phyloP scores from a whole-genome alignment of 1,284 basidiomycete genomes.

The Trichosporon coremiiforme region DNA sequence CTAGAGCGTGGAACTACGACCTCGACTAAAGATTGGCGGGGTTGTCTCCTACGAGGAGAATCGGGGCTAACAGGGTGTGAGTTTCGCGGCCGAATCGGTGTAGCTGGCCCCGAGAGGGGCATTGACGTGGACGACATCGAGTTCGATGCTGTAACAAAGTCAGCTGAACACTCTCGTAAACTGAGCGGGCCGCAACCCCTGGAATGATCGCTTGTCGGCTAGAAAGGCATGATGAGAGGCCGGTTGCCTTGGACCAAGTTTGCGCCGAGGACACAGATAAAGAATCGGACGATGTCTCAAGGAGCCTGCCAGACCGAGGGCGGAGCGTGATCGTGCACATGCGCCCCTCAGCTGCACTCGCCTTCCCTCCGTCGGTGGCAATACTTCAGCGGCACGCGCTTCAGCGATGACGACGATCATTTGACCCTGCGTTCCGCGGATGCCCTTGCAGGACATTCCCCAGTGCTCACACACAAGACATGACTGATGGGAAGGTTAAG shows the following conservation, averaged over 20 bases:
- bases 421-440: neutral
- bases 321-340: neutral
- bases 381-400: too few relatives aligned
- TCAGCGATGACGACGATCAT: neutral
- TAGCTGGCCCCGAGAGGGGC: neutral
- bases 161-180: neutral
- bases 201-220: neutral
- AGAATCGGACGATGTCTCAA: too few relatives aligned
- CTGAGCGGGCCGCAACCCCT: neutral
- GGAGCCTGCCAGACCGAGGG: neutral
- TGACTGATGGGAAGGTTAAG: neutral
- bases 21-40: neutral
- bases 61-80: conserved; percentile 1
- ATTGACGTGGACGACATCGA: neutral
- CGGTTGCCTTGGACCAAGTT: neutral
- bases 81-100: neutral
- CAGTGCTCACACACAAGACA: too few relatives aligned
- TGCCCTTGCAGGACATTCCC: neutral
- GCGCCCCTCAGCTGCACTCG: neutral
- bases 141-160: neutral
- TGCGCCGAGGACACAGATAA: neutral
- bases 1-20: conserved; percentile 11
- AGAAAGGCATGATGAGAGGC: neutral
- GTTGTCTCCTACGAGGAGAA: neutral
- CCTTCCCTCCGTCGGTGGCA: neutral